Conservation (phyloP, 2,329 filamentous ascomycete species). For the Colletotrichum orchidophilum region DNA sequence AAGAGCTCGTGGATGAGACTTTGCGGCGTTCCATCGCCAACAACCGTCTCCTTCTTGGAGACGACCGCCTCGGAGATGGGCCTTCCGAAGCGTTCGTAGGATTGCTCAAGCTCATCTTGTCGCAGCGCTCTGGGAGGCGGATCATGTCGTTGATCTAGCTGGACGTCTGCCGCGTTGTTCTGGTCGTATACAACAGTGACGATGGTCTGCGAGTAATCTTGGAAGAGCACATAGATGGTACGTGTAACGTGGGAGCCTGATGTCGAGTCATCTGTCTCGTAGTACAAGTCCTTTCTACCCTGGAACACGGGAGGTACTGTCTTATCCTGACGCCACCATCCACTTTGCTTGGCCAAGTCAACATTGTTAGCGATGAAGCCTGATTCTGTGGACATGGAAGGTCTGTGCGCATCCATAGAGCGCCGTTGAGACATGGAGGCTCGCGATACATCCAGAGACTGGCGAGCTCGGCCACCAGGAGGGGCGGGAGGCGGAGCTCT, state of each 20-base stretch:
- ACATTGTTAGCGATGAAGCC: conserved; percentile 90
- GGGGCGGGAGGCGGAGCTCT: conserved; percentile 28
- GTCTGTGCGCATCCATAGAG: conserved; percentile 80
- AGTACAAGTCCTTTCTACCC: conserved; percentile 82
- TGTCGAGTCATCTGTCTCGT: conserved; percentile 82
- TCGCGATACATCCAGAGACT: conserved; percentile 73
- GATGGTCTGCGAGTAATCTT: conserved; percentile 95
- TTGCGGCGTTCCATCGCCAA: conserved; percentile 86
- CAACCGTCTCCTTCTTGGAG: conserved; percentile 78
- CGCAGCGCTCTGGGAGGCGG: conserved; percentile 81
- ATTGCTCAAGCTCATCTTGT: conserved; percentile 92
- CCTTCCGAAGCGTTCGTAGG: conserved; percentile 83
- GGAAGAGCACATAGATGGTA: conserved; percentile 87
- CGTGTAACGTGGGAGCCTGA: conserved; percentile 79
- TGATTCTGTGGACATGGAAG: conserved; percentile 77
- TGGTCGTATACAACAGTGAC: conserved; percentile 84
- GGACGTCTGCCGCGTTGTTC: conserved; percentile 75
- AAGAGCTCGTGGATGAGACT: conserved; percentile 83
- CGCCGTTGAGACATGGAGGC: conserved; percentile 54
- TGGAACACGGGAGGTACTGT: conserved; percentile 84
- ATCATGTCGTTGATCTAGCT: conserved; percentile 87
- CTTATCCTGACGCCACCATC: conserved; percentile 90
- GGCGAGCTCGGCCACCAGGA: conserved; percentile 49
- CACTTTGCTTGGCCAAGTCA: conserved; percentile 76
- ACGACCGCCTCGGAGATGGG: conserved; percentile 76